These are phyloP conservation scores for Mallotus japonicus DNA, from an alignment of 441 rosid genomes.

Conservation along the genomic window DNA sequence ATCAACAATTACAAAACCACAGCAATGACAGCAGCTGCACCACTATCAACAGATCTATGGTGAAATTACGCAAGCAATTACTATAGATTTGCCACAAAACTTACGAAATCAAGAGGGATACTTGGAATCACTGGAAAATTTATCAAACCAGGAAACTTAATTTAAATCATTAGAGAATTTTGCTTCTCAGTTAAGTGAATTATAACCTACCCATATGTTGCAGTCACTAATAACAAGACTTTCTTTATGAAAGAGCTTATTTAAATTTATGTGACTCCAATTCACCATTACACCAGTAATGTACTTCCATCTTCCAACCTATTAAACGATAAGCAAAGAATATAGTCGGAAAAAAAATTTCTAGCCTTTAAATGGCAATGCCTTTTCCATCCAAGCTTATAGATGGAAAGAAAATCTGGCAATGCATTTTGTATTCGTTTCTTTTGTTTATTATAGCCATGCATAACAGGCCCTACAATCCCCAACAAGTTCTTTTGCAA, in stretches of 20 bases:
- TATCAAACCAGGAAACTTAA: not conserved
- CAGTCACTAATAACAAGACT: not conserved
- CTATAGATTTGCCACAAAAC: too few relatives aligned
- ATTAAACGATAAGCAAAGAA: conserved; percentile 1
- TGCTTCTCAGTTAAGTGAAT: not conserved
- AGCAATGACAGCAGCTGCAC: not conserved
- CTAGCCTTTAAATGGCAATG: too few relatives aligned
- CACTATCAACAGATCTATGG: not conserved
- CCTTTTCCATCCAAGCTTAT: not conserved
- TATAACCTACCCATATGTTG: not conserved
- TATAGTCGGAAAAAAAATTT: too few relatives aligned
- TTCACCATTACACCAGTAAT: not conserved
- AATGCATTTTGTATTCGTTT: not conserved
- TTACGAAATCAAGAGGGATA: not conserved
- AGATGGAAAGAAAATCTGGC: not conserved
- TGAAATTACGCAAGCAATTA: too few relatives aligned
- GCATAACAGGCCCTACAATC: not conserved
- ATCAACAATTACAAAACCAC: not conserved
- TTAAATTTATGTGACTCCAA: too few relatives aligned
- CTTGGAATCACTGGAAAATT: not conserved
- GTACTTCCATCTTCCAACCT: not conserved
- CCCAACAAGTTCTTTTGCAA: not conserved
- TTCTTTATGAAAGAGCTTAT: not conserved
- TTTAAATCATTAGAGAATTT: not conserved
- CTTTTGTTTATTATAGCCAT: not conserved